A percentile compares a stretch with the other conserved stretches of the same genome.
Evolutionary conservation across 371 early-diverging fungal species (phyloP).

Genomic region (Zancudomyces culisetae): DNA sequence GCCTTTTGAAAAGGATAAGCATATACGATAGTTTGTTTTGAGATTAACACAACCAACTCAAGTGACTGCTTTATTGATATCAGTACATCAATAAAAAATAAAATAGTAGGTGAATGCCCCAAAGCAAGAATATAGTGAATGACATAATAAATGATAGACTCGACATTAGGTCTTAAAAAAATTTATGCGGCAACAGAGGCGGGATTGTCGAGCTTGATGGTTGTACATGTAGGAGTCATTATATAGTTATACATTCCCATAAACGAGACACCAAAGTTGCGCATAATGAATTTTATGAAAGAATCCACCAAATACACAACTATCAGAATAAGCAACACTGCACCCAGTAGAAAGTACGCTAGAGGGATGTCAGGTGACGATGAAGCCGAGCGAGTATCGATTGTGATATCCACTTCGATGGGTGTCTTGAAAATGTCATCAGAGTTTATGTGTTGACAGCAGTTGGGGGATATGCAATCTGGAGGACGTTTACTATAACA

Average conservation of each 20-base stretch:
- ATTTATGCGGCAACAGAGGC: no score
- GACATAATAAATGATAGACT: no score
- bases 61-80: no score
- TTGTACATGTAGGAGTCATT: not conserved
- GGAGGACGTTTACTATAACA: not conserved
- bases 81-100: no score
- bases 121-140: no score
- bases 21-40: no score
- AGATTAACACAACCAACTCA: no score
- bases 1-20: no score
- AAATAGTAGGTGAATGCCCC: no score
- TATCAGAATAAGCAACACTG: not conserved
- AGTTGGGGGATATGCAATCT: not conserved
- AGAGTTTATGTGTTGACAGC: not conserved
- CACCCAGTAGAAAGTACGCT: not conserved
- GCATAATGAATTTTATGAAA: not conserved
- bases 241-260: not conserved
- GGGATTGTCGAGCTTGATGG: no score
- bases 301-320: not conserved
- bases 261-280: not conserved
- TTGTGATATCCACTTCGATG: not conserved
- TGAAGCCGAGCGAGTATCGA: not conserved
- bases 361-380: not conserved
- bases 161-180: no score
- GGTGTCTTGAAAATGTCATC: not conserved